Base-by-base conservation (phyloP, 345 rosid genomes). In the Conringia planisiliqua region DNA sequence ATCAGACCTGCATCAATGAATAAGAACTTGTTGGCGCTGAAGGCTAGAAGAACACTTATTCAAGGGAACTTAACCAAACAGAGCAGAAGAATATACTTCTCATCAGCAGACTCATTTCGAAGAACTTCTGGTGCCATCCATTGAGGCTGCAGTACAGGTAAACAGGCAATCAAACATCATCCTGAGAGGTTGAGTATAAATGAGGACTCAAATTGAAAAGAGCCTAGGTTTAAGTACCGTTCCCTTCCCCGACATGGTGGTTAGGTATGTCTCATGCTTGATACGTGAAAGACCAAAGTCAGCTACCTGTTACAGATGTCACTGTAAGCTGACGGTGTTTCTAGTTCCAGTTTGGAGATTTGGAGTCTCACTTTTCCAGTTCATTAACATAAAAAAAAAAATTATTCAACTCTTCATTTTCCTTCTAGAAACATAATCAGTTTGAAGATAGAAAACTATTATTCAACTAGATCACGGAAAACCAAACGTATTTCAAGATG, bases 111-210 rank as follows among this genome's bases (percentile, higher is more conserved):
- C 77, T 95, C 99, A 76, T 89, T 90, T 7, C 97, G 97, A 70
- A 91, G 96, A 82, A 87, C 93, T 87, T 94, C 98, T 4, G 97
- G 97, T 4, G 98, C 96, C 98, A 94, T 94, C 98, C 98, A 94
- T 78, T 94, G 99, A 80, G 97, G 99, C 99, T 95, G 71, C 58
- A 87, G 40, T 68, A 66, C 51, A 61, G 7, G 44, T 64, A 80
- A 18, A 61, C 13, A 40, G 14, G 30, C 24, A 39, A 30, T 27
- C 20, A 6, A 47, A 16, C 22, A 56, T 32, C 63, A 66, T 0
- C 16, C 27, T 13, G 27, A 50, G 38, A 40, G 10, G 72, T 30
- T 10, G 26, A 3, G 44, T 42, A 62, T 24, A 57, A 35, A 20
- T 20, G 24, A 6, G 35, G 72, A 46, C 46, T 36, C 14, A 29